Base-by-base conservation (phyloP, 1,139 yeast genomes). In the Geotrichum klebahnii region DNA sequence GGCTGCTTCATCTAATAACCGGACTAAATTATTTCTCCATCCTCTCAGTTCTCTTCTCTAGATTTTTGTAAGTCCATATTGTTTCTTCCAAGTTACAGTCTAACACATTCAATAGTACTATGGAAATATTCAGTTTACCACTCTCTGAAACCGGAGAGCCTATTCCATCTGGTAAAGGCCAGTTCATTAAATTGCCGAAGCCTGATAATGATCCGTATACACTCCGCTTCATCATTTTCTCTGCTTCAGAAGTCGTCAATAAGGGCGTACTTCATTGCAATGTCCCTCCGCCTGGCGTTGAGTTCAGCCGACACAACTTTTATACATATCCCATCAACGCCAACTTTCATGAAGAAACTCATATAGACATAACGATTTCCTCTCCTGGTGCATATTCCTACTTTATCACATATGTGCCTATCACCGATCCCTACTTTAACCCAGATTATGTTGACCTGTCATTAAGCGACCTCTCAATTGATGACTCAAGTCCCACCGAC, bases 381-480 rank as follows among this genome's bases (percentile, higher is more conserved):
- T 68, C 65, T n/a, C 88, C 97, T 1, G 98, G 97, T 6, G 77
- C 95, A 2, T 92, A 77, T 66, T 76, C 84, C 55, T 90, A 54
- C 52, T 66, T 62, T 55, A 57, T 64, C 57, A 66, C 58, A 52
- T 68, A 50, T 58, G 56, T 46, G 54, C 67, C 57, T 54, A 59
- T 55, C 46, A 54, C 53, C 17, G 50, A 55, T 20, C 54, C 57
- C 14, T 57, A 61, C 55, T 55, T 57, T 23, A 26, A 36, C 22
- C 26, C 14, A 14, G 26, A 40, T 23, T 12, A 3, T 4, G 34
- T 28, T 3, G 34, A 39, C 4, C 10, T 40, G 8, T 26, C 29
- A 8, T 10, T 26, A 26, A 26, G 10, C 29, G 14, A 16, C 5
- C 16, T 37, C 24, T 8, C 20, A n/a, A 5, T 3, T 14, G 14